These are phyloP conservation scores for Sphaceloma murrayae DNA, from an alignment of 2,329 filamentous ascomycete genomes.

Conservation along the genomic window DNA sequence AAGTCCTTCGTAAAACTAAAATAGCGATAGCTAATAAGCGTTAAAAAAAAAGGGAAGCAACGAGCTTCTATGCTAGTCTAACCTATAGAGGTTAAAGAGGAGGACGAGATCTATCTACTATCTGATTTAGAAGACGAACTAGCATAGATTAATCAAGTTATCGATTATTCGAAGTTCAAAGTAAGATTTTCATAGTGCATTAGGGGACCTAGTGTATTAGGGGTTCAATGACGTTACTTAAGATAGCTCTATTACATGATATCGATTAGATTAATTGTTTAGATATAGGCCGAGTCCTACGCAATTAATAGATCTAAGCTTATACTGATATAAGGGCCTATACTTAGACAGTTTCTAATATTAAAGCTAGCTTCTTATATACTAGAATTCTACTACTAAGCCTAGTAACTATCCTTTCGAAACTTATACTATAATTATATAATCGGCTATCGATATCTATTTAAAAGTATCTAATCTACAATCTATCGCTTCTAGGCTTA, in stretches of 20 bases:
- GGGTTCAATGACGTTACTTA: background rate
- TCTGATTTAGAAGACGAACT: background rate
- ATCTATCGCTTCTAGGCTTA: no score
- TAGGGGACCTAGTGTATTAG: background rate
- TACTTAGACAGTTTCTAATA: no score
- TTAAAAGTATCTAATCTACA: no score
- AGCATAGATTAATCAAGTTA: background rate
- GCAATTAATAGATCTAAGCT: no score
- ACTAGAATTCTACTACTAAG: no score
- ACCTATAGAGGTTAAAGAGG: background rate
- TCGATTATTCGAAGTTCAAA: background rate
- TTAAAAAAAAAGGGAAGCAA: background rate
- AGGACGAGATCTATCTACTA: background rate
- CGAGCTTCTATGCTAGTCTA: background rate
- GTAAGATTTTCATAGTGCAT: background rate
- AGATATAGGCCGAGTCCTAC: no score
- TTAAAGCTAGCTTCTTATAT: no score
- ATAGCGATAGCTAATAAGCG: background rate
- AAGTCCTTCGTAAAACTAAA: background rate
- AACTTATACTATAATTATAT: no score
- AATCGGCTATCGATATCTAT: no score
- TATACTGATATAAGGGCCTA: no score
- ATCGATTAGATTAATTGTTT: background rate
- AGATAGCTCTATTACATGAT: background rate
- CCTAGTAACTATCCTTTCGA: no score